A percentile compares a stretch with the other conserved stretches of the same genome.
Conservation (phyloP, 108 stramenopile genomes). For the Parmales sp. region DNA sequence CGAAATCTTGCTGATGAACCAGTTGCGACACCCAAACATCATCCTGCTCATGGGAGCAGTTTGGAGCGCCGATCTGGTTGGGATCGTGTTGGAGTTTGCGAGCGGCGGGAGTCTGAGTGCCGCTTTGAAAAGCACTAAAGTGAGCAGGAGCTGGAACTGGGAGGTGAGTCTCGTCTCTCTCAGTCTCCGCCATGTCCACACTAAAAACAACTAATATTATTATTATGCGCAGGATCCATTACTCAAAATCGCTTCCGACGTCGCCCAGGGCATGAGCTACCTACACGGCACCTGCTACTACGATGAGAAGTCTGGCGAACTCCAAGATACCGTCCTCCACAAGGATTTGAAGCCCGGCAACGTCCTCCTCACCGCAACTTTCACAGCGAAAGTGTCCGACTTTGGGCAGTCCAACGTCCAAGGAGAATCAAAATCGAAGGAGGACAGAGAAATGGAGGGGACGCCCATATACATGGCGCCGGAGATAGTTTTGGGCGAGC, state of each 20-base stretch:
- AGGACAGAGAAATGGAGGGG: too few species aligned
- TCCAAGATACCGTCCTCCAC: slow-evolving; percentile 17
- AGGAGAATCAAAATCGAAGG: not conserved
- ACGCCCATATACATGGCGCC: slow-evolving; percentile 44
- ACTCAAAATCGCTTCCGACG: slow-evolving; percentile 11
- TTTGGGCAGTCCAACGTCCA: slow-evolving; percentile 25
- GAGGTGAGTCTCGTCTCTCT: too few species aligned
- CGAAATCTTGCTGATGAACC: slow-evolving; percentile 30
- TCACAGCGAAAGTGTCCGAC: slow-evolving; percentile 26
- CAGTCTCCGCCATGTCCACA: too few species aligned
- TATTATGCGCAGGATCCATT: slow-evolving; percentile 1
- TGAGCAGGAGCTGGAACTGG: slow-evolving; percentile 7
- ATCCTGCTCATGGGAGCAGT: slow-evolving; percentile 29
- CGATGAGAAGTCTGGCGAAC: not conserved
- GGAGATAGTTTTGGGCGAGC: slow-evolving; percentile 15
- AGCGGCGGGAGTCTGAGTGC: slow-evolving; percentile 7
- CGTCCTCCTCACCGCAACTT: slow-evolving; percentile 11
- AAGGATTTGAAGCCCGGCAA: slow-evolving; percentile 29
- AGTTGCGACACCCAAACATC: slow-evolving; percentile 30
- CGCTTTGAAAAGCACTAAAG: not conserved
- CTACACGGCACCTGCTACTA: slow-evolving; percentile 16
- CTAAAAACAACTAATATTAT: too few species aligned
- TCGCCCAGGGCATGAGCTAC: slow-evolving; percentile 30
- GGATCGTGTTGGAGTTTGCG: slow-evolving; percentile 27
- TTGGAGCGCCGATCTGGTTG: slow-evolving; percentile 22